Evolutionary conservation across 2,329 filamentous ascomycete genomes (phyloP), one percentile per base, ranked within the genome.

Genomic region (Microascus cirrosus): DNA sequence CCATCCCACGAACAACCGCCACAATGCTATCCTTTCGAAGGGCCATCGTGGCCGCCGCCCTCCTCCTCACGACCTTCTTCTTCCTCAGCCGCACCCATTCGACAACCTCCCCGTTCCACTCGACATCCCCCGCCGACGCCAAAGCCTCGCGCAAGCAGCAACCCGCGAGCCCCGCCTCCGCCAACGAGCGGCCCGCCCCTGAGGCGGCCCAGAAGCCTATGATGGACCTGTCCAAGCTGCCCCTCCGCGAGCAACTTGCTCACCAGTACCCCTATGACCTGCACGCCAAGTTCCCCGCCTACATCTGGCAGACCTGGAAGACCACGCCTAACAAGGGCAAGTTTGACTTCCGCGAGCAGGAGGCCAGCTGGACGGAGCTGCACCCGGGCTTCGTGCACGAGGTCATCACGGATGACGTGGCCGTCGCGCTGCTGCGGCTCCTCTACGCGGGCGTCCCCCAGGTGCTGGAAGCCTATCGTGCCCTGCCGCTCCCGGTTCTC

Each of bases 271-370:
- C 92, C 22, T 99, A 97, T 77, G 89, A 96, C 67, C 79, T 93
- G 61, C 84, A 91, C 67, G 73, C 79, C 64, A 95, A 93, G 71
- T 97, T 97, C 71, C 94, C 94, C 2, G 92, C 91, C 59, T 97
- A 96, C 76, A 95, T 99, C 68, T 99, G 94, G 94, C 94, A 99
- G 78, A 99, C 94, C 15, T 99, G 94, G 94, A 96, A 95, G 71
- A 86, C 84, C 67, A 89, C 84, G 1, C 92, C 93, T 0, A 81
- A 85, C 1, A 87, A 90, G 24, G 78, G 83, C 55, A 79, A 89
- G 61, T 99, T 99, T 68, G 73, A 77, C 22, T 92, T 96, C 68
- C 85, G 92, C 61, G 84, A 88, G 53, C 81, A 90, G 60, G 94
- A 97, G 74, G 89, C 90, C 15, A 91, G 88, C 61, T 99, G 94